Evolutionary conservation across 2,329 filamentous ascomycete genomes (phyloP), one percentile per base, ranked within the genome.

Genomic region (Pseudogymnoascus sp.): DNA sequence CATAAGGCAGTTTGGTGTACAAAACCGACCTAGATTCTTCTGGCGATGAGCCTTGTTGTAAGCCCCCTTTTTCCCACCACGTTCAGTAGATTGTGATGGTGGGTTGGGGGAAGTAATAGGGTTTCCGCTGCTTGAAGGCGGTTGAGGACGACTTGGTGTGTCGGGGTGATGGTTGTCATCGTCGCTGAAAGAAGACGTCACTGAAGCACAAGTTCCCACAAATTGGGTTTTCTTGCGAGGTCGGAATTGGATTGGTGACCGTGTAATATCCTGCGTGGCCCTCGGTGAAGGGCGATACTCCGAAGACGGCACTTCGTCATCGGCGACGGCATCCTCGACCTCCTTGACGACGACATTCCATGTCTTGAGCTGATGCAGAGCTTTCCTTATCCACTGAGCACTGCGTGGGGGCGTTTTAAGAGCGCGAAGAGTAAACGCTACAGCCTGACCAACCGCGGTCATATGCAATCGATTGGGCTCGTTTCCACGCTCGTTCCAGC

Each of bases 271-370:
- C 16, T 29, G 13, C 1, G 24, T 16, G 50, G 1, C 50, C 16
- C 24, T 21, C 2, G 24, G 50, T 31, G 50, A 59, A 59, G 50
- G 50, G 13, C 50, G 50, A 59, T 59, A 56, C 11, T 56, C 47
- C 21, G 47, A 56, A 56, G 47, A 56, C 40, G 61, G 38, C 0
- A 50, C 19, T 33, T 62, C 61, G n/a, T 62, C 61, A 37, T 47
- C 19, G 21, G 38, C 24, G 42, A 62, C 26, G 42, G 42, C 31
- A 31, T 44, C 38, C 42, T 62, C 61, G 29, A 62, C n/a, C 47
- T 56, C 47, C 47, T n/a, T 56, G 6, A 56, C 47, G 8, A 56
- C 47, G 29, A 56, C 47, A n/a, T 56, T 56, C 47, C 47, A 56
- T 3, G 47, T n/a, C 24, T 56, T 56, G 21, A 56, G 47, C 47